Base-by-base conservation (phyloP, 2,329 filamentous ascomycete species). In the Curvularia verruculosa region DNA sequence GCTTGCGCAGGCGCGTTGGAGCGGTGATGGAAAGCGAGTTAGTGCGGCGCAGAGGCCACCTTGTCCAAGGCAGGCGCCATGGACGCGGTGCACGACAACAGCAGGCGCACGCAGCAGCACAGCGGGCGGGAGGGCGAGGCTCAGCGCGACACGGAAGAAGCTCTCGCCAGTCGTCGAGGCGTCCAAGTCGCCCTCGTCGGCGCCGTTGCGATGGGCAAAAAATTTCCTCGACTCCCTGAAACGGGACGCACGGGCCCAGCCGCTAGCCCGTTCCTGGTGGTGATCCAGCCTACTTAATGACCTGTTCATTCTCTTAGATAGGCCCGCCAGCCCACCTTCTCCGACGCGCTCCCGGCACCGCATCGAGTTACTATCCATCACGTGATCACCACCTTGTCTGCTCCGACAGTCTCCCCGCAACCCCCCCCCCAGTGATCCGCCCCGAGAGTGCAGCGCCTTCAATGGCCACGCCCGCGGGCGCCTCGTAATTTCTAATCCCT, bases 241-340 rank as follows among this genome's bases (percentile, higher is more conserved):
- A 70, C 68, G 49, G 63, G 45, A 49, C 40, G 54, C 64, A 60
- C 58, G 64, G 66, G 53, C 61, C 64, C 21, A 36, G 19, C 46
- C 60, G 45, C 64, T 64, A 63, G 66, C 54, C 52, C 62, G 45
- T 58, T 63, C 58, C 52, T 56, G 60, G 63, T 49, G 49, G 46
- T 48, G 57, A 57, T 57, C 54, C 57, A 60, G 57, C 57, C 54
- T 60, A 60, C 57, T 60, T 60, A 60, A 60, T 60, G 57, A 60
- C 56, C 56, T 60, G 57, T 60, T 60, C 49, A 60, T 60, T 60
- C 57, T 60, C 57, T 60, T 61, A 63, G 64, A 70, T 69, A 71
- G 61, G 66, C 63, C 64, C 65, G 64, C n/a, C 64, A 67, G 68
- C 65, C 68, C 69, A 69, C 67, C 61, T 57, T 62, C 65, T 68